Percentiles rank a stretch among this genome's conserved stretches.
Evolutionary conservation across 164 flowering plant species (phyloP).

Genomic region (Taxillus chinensis): DNA sequence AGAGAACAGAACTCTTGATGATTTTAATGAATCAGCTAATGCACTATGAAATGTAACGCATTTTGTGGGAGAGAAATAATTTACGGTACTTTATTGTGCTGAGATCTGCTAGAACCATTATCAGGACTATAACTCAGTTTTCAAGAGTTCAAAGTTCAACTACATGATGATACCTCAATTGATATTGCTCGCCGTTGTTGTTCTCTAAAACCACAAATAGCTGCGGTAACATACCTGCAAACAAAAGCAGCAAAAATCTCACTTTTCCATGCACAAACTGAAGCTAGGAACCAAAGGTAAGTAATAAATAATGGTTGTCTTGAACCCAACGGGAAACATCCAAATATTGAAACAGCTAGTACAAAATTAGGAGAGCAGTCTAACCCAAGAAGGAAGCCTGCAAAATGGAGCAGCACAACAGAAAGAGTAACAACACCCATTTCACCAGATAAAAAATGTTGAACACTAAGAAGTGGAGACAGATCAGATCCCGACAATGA

Average conservation of each 20-base stretch:
- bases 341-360: not conserved
- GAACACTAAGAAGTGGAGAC: conserved; percentile 25
- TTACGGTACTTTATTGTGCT: too few species aligned
- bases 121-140: too few species aligned
- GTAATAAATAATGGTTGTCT: too few species aligned
- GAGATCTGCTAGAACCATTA: too few species aligned
- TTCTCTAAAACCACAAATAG: conserved; percentile 56
- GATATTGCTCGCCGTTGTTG: conserved; percentile 66
- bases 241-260: not conserved
- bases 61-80: too few species aligned
- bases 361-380: conserved; percentile 1
- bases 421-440: conserved; percentile 44
- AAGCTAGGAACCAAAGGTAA: too few species aligned
- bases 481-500: conserved; percentile 28
- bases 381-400: conserved; percentile 84
- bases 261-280: too few species aligned
- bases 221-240: conserved; percentile 58
- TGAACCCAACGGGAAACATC: not conserved
- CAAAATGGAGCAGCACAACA: conserved; percentile 54
- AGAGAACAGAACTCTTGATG: too few species aligned
- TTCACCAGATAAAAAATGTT: conserved; percentile 46
- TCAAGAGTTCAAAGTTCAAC: not conserved
- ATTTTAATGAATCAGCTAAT: too few species aligned
- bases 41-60: too few species aligned
- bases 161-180: conserved; percentile 42